Evolutionary conservation across 768 basidiomycete genomes (phyloP), one percentile per base, ranked within the genome.

Genomic region (Cyathus striatus): DNA sequence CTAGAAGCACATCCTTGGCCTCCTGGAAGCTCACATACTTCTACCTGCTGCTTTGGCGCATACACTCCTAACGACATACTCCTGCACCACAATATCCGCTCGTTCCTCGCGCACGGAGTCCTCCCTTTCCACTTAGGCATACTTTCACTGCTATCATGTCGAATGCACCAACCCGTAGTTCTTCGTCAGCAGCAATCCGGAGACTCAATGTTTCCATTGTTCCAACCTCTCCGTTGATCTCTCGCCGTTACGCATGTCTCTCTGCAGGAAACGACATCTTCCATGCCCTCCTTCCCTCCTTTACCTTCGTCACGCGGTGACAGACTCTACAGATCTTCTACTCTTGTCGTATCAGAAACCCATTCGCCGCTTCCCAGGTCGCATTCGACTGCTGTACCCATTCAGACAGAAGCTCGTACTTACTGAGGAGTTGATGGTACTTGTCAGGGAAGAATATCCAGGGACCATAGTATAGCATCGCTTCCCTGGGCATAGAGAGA

Each of bases 11-110:
- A 57, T 58, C 16, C 61, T 76, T 5, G 72, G 72, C 1, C 65
- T 72, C 0, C 73, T 72, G 14, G 73, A 73, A 50, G 72, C 73
- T 7, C 68, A 74, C 38, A 64, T 76, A 61, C 66, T 66, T 9
- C 68, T 64, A 9, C 63, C 72, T 38, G 65, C 67, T 2, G 64
- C 43, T 4, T 34, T 42, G 21, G 39, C 26, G 23, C 37, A 27
- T 35, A 41, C 34, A 9, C n/a, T 20, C 21, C 20, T 20, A 14
- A 20, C 12, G 14, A 14, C 30, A 32, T 32, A 32, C 3, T 5
- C 13, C 12, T 12, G 4, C 30, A 3, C 30, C 30, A 13, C 13
- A 3, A 32, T 13, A 16, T 32, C 30, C 13, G 12, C 13, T 16
- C 12, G 27, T 40, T 6, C 47, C 47, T 38, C 46, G 49, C 25